Conservation (phyloP, 352 stramenopile species). For the Globisporangium uncinulatum region DNA sequence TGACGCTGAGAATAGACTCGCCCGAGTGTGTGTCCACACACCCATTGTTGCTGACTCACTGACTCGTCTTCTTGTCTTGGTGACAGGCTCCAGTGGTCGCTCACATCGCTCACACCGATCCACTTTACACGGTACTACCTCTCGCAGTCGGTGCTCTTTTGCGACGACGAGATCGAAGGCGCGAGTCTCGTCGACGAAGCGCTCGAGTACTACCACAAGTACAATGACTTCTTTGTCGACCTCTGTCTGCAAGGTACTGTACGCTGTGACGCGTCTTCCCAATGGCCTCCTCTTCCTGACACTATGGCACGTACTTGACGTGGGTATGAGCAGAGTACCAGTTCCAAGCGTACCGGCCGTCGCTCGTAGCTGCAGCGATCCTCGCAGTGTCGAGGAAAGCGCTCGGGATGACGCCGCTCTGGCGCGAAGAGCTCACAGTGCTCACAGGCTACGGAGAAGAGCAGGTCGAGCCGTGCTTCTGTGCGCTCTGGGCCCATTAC, state of each 20-base stretch:
- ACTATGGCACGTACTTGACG: neutral
- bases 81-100: constrained; percentile 61
- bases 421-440: constrained; percentile 74
- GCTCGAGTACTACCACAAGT: constrained; percentile 76
- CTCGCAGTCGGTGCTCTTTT: constrained; percentile 71
- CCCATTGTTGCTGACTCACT: constrained; percentile 4
- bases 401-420: constrained; percentile 72
- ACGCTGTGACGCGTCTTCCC: neutral
- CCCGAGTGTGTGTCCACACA: constrained; percentile 6
- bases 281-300: neutral
- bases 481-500: constrained; percentile 81
- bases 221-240: constrained; percentile 83
- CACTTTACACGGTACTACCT: constrained; percentile 82
- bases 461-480: constrained; percentile 80
- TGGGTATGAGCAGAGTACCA: constrained; percentile 45
- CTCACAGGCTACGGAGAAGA: constrained; percentile 76
- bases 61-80: neutral
- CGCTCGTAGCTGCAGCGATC: constrained; percentile 69
- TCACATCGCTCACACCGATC: constrained; percentile 66
- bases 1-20: constrained; percentile 3
- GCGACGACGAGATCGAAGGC: constrained; percentile 71
- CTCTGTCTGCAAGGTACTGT: constrained; percentile 55
- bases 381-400: constrained; percentile 73
- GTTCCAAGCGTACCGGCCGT: constrained; percentile 80
- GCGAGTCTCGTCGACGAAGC: constrained; percentile 69